These are phyloP conservation scores for Trichoderma brevicompactum DNA, from an alignment of 2,329 filamentous ascomycete species.

Conservation along the genomic window DNA sequence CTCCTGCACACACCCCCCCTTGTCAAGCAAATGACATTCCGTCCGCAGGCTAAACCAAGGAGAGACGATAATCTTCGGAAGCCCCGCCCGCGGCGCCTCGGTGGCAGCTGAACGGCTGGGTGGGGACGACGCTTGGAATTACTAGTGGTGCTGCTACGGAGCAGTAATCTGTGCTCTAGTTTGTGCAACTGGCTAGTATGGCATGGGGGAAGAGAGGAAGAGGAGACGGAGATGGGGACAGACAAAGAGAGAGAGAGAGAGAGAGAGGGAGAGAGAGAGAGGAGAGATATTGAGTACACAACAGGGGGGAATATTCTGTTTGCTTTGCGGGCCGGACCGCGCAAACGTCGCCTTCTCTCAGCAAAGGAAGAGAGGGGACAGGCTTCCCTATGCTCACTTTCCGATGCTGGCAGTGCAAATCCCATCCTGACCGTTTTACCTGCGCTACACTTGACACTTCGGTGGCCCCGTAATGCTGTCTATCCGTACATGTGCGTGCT, in stretches of 20 bases:
- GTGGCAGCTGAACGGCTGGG: constrained; percentile 14
- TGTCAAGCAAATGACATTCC: constrained; percentile 20
- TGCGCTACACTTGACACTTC: not conserved
- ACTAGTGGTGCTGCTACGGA: not conserved
- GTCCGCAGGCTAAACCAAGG: constrained; percentile 13
- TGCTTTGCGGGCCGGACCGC: constrained; percentile 14
- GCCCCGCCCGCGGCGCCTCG: not conserved
- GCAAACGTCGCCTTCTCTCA: not conserved
- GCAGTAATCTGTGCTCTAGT: not conserved
- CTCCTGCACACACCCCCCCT: constrained; percentile 1
- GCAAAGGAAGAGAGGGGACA: not conserved
- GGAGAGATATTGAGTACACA: not conserved
- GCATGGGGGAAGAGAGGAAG: not conserved
- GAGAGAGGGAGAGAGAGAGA: not conserved
- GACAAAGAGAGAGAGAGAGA: not conserved
- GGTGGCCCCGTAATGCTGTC: not conserved
- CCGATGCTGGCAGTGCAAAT: not conserved
- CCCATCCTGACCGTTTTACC: constrained; percentile 2
- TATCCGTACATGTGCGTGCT: not conserved
- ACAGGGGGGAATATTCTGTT: not conserved
- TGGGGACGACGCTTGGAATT: not conserved
- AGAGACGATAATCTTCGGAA: constrained; percentile 6
- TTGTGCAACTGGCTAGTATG: not conserved
- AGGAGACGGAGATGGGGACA: not conserved
- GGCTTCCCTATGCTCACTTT: not conserved